Base-by-base conservation (phyloP, 2,329 filamentous ascomycete genomes). In the Paecilomyces variotii region DNA sequence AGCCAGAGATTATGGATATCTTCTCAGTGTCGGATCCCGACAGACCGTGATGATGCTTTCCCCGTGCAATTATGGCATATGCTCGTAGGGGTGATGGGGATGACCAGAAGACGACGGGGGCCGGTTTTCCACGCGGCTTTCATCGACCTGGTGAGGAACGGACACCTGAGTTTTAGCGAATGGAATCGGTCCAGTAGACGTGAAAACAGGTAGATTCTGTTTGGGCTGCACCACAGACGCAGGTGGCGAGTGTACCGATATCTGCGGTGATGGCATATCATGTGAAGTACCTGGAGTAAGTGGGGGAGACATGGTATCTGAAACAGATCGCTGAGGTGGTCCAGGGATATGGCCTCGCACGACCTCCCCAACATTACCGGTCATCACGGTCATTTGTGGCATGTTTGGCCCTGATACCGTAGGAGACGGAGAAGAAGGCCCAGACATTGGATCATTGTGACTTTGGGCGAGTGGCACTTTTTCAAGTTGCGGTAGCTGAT, bases 181-280 rank as follows among this genome's bases (percentile, higher is more conserved):
- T 4, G 73, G 75, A 59, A 79, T 79, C 3, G 70, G 67, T 3
- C 74, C 73, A 49, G 65, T 77, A 0, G 80, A 73, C 19, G 77
- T 79, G 59, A 83, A 81, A 0, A 80, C 70, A 1, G 81, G 80
- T 28, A 83, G 68, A 25, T 76, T 76, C 19, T 75, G 68, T 59
- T 72, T 76, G 51, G 73, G 75, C 54, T 68, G 67, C 11, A 70
- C 60, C 1, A 70, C 66, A 19, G 68, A 67, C 28, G 62, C 63
- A 19, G 69, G 62, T 1, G 74, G 69, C 3, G 73, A 69, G 53
- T 67, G 69, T 1, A 70, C 58, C 19, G 63, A 65, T 9, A 64
- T 60, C 50, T 65, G 65, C 26, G 60, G 63, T 2, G 63, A 60
- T 27, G 59, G 39, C 2, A 56, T 11, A 30, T 62, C 55, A 3